Conservation (phyloP, 306 rosid genomes). For the Trifolium subterraneum region DNA sequence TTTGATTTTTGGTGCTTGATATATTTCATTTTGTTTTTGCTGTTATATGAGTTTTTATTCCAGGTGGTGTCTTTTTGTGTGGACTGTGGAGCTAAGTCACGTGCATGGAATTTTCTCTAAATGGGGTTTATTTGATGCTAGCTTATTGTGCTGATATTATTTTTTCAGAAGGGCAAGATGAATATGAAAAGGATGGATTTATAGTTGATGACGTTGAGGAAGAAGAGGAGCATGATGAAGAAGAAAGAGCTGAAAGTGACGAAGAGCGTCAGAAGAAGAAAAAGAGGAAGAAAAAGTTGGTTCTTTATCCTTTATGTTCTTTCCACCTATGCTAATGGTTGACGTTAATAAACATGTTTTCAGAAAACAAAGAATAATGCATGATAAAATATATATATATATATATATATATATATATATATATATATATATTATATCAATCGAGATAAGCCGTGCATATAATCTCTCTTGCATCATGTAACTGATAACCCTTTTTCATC, state of each 20-base stretch:
- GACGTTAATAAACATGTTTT: constrained; percentile 16
- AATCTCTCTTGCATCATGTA: neutral
- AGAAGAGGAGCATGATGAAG: constrained; percentile 83
- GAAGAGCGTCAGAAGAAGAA: constrained; percentile 95
- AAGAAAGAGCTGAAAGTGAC: constrained; percentile 79
- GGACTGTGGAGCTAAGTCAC: constrained; percentile 15
- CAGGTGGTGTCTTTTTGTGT: constrained; percentile 9
- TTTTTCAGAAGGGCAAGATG: constrained; percentile 81
- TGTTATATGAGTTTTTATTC: constrained; percentile 6
- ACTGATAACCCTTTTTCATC: neutral
- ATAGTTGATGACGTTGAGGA: constrained; percentile 93
- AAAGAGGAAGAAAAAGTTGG: constrained; percentile 89
- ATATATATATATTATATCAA: too few relatives aligned
- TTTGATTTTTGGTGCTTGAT: neutral
- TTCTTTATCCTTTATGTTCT: constrained; percentile 15
- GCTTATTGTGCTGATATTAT: constrained; percentile 15
- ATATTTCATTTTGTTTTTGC: constrained; percentile 15
- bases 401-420: too few relatives aligned
- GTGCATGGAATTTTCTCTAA: constrained; percentile 4
- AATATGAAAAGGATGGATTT: constrained; percentile 95
- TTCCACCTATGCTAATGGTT: constrained; percentile 5
- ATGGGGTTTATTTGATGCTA: constrained; percentile 13
- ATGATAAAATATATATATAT: too few relatives aligned
- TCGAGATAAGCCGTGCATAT: neutral
- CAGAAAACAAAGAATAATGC: constrained; percentile 3